Percentiles rank a stretch among this genome's conserved stretches.
Evolutionary conservation across 768 basidiomycete species (phyloP).

Genomic region (Xerocomellus chrysenteron): DNA sequence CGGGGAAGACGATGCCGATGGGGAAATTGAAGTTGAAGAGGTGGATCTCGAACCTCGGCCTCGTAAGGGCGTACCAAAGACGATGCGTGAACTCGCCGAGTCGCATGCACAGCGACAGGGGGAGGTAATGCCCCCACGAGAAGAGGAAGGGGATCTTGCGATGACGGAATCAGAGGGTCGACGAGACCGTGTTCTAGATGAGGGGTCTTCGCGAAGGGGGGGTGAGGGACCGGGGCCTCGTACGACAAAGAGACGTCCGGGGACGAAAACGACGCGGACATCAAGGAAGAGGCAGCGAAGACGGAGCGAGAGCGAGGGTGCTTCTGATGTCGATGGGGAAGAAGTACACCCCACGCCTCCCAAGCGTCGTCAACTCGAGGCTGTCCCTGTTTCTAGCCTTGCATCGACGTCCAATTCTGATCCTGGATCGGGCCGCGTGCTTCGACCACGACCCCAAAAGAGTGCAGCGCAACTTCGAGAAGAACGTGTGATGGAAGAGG

Average conservation of each 20-base stretch:
- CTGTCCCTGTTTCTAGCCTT: background rate
- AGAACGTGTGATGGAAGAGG: constrained; percentile 51
- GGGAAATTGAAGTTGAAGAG: constrained; percentile 16
- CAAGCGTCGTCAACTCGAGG: constrained; percentile 33
- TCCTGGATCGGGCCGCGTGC: constrained; percentile 44
- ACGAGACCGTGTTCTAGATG: constrained; percentile 1
- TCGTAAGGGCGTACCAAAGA: constrained; percentile 43
- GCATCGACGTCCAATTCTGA: constrained; percentile 7
- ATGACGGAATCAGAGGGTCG: background rate
- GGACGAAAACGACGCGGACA: constrained; percentile 12
- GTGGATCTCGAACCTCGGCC: constrained; percentile 12
- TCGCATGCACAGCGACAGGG: constrained; percentile 9
- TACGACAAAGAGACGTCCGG: background rate
- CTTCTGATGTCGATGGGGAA: constrained; percentile 24
- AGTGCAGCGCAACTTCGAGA: constrained; percentile 46
- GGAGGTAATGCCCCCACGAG: constrained; percentile 5
- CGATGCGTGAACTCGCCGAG: constrained; percentile 66
- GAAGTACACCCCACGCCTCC: constrained; percentile 17
- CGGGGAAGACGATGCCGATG: constrained; percentile 6
- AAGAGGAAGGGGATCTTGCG: background rate
- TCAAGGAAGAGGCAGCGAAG: constrained; percentile 28
- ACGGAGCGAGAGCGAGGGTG: constrained; percentile 22
- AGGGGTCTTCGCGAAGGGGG: background rate
- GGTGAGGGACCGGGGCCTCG: constrained; percentile 12
- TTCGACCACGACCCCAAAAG: constrained; percentile 61